Base-by-base conservation (phyloP, 768 basidiomycete species). In the Tylopilus plumbeoviolaceoides region DNA sequence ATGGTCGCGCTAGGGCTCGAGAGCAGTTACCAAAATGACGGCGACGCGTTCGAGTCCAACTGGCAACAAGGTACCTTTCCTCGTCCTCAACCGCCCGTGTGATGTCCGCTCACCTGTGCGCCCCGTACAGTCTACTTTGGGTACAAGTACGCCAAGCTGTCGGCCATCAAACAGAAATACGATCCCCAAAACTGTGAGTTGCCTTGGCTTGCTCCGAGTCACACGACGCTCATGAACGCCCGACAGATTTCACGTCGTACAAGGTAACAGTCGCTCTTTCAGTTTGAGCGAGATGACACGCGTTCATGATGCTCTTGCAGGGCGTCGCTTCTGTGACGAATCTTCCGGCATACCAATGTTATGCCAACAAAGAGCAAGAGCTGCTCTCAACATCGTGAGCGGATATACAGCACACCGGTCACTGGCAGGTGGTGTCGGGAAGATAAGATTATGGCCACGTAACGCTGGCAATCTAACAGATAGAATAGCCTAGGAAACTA, bases 11-110 rank as follows among this genome's bases (percentile, higher is more conserved):
- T 66, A 7, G 64, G 59, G 15, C 39, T 61, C 27, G 55, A 14
- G 31, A 42, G 57, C 12, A 64, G 62, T 36, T 65, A 65, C 55
- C 62, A 63, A 21, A 64, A 61, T 28, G 64, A 64, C 45, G 64
- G 46, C 2, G 50, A 50, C 18, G 25, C 51, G 6, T 64, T 54
- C 35, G 63, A 64, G 21, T 17, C 1, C 7, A 35, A 60, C 38
- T 64, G 61, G 61, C 58, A 66, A 50, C 39, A 48, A 45, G 38
- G 60, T 58, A 44, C 17, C 31, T 5, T 23, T 35, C 7, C 12
- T 27, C n/a, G 2, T 18, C 23, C 23, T 23, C 5, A 5, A 23
- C 23, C 23, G 23, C n/a, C 2, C 10, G 21, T 18, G 36, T 9
- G n/a, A 15, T 8, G 17, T n/a, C 10, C 36, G n/a, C 28, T 51